A percentile compares a stretch with the other conserved stretches of the same genome.
Conservation (phyloP, 164 flowering plant species). For the Buxus sempervirens region DNA sequence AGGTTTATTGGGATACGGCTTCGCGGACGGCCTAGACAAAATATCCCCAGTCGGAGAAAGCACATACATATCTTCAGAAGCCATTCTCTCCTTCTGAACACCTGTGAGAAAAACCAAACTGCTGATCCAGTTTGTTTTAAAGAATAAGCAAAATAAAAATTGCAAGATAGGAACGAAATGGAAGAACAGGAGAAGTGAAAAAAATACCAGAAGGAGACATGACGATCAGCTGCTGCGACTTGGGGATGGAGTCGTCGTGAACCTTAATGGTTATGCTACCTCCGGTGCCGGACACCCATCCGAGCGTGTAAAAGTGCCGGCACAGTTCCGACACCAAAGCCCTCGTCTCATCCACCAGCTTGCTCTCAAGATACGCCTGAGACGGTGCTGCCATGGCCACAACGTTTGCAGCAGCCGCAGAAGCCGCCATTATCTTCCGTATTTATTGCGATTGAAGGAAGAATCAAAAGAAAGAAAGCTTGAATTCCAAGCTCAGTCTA, state of each 20-base stretch:
- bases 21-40: conserved; percentile 56
- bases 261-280: conserved; percentile 91
- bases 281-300: conserved; percentile 95
- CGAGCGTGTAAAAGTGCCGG: conserved; percentile 78
- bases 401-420: background rate
- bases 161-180: background rate
- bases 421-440: background rate
- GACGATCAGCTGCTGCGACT: conserved; percentile 70
- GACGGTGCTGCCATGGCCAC: conserved; percentile 27
- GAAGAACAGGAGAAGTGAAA: background rate
- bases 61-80: conserved; percentile 87
- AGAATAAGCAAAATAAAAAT: background rate
- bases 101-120: conserved; percentile 35
- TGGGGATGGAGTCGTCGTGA: conserved; percentile 77
- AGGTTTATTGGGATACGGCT: conserved; percentile 81
- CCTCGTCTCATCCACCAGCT: conserved; percentile 56
- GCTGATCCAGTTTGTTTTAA: too few species aligned
- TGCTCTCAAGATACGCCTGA: conserved; percentile 68
- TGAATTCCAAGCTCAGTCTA: too few species aligned
- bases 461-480: too few species aligned
- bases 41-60: conserved; percentile 57
- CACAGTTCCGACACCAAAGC: conserved; percentile 68
- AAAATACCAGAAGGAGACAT: conserved; percentile 91
- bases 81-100: conserved; percentile 96
- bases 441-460: background rate